Evolutionary conservation across 441 rosid species (phyloP), one percentile per base, ranked within the genome.

Genomic region (Pelargonium fulgidum): DNA sequence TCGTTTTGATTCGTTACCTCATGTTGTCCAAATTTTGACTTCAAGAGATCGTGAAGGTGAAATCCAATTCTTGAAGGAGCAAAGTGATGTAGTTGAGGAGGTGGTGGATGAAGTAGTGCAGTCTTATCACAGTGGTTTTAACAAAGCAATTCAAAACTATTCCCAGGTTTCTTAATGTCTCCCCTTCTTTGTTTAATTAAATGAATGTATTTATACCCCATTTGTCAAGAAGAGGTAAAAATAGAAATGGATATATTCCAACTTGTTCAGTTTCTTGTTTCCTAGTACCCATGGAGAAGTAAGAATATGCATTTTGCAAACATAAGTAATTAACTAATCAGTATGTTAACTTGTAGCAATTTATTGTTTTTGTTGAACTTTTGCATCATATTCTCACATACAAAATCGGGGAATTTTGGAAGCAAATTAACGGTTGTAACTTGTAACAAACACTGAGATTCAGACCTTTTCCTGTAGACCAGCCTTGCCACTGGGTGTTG

Each of bases 91-190:
- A 68, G 85, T 95, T 42, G 99, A 95, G 92, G 99, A 95, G 74
- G 93, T 95, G 58, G 99, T 95, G 9, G 98, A 95, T 81, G 99
- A 92, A 88, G 96, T 95, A 62, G 99, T 95, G 66, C 99, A 95
- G 48, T 84, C 98, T 76, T 92, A 95, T 80, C 99, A 95, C 65
- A 70, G 87, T 81, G 99, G 99, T 73, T 95, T 95, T 83, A 92
- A 95, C 81, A 95, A 83, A 81, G 99, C 99, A 70, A 92, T 95
- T 80, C 99, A 95, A 81, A 95, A 95, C 79, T 95, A 95, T 81
- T 95, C 99, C 12, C 99, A 92, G 98, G 99, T 95, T 70, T 52
- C 75, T 68, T 66, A 19, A 8, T 12, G 14, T 22, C 20, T 61
- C 10, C 4, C 39, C 12, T 61, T 6, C 64, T 20, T 61, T 13